Evolutionary conservation across 2,329 filamentous ascomycete species (phyloP), one percentile per base, ranked within the genome.

Genomic region (Cercospora sesami): DNA sequence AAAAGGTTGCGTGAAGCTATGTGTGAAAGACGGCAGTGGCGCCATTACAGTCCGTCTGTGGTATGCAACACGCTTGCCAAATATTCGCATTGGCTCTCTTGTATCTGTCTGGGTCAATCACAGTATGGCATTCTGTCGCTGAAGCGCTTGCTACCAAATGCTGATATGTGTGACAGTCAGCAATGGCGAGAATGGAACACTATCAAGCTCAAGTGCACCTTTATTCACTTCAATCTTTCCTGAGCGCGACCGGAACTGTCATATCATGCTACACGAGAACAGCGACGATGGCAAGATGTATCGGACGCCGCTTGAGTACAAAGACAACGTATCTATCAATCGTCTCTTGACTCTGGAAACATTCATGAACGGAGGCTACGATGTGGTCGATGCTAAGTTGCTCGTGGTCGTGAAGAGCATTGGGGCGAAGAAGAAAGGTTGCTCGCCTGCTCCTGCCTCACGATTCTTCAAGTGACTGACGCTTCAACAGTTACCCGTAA

Each of bases 361-460:
- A 53, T 89, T 87, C 74, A 78, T 86, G 1, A 80, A 83, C 45
- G 84, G 84, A 2, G 86, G 86, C 0, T 83, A 84, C 65, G 86
- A 89, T 75, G 75, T 86, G 8, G 73, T 77, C 1, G 82, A 83
- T 39, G 82, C 79, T 0, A 86, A 83, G 61, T 78, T 89, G 2
- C 79, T 89, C 2, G 83, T 88, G 0, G 86, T 86, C 61, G 84
- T 89, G 4, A 86, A 86, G 75, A 86, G 83, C 65, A 80, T 89
- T 63, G 85, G 86, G 0, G 80, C 81, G 5, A 82, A 80, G 61
- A 86, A 84, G 76, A 83, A 78, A 68, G 77, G 83, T 85, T 6
- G 10, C 26, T 7, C 28, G 7, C 6, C 28, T 30, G 7, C 1
- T 8, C 1, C 28, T 30, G 7, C 7, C 7, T 30, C 28, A 30